Evolutionary conservation across 192 early-diverging fungal species (phyloP), one percentile per base, ranked within the genome.

Genomic region (Rhizophagus clarus): DNA sequence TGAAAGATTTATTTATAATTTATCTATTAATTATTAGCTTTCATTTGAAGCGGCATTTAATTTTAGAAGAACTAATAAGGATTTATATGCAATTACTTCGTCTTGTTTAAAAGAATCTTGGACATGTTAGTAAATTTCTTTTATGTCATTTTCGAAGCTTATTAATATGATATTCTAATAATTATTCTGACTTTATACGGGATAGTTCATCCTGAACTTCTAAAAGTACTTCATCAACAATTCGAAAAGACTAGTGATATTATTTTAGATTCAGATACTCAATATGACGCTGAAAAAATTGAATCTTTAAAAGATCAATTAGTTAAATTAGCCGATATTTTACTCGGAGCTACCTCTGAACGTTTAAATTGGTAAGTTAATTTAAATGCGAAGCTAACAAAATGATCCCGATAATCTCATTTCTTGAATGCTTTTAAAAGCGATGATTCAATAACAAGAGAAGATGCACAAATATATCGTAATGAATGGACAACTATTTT

Each of bases 241-340:
- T 72, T 72, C 28, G 71, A 51, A 51, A 24, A 45, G 9, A 72
- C 71, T 11, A 26, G n/a, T 0, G n/a, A 5, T 26, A n/a, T 34
- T 14, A 72, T 72, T 72, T 9, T 22, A 51, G 24, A 14, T 72
- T 72, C n/a, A 4, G n/a, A 40, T 47, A 24, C 51, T 51, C 71
- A 72, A 51, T 3, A 15, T 47, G 42, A 40, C 14, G 20, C 26
- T 51, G 12, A 72, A 8, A 40, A 34, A 40, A 37, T 74, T 14
- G 62, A 67, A 24, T 34, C 40, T 9, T 49, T 79, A 20, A 79
- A 79, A 72, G 78, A 79, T 45, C 78, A 79, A 9, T 20, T 79
- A 34, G 42, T 49, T 32, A 45, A 76, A 24, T 72, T 79, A 20
- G 78, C 78, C 6, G 78, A 79, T 45, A 37, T 79, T 10, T 32